These are phyloP conservation scores for Calonectria leucothoes DNA, from an alignment of 2,329 filamentous ascomycete species.

Conservation along the genomic window DNA sequence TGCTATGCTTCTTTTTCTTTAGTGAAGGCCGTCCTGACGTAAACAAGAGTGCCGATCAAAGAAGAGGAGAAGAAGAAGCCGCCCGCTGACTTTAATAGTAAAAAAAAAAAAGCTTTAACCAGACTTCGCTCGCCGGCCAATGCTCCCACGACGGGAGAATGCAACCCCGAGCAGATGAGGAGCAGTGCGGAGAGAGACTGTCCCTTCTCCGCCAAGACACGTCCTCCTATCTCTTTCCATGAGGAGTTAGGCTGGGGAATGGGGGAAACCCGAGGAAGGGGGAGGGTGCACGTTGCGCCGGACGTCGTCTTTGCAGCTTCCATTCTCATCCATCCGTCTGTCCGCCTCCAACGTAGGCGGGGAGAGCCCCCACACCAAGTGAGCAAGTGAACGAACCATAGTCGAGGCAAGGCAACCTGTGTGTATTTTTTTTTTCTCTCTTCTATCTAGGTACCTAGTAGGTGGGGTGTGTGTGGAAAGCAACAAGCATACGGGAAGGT, in stretches of 20 bases:
- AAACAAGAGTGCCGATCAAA: background rate
- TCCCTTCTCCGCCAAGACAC: constrained; percentile 27
- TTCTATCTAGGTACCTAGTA: background rate
- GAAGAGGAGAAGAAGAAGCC: constrained; percentile 7
- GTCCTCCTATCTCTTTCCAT: constrained; percentile 20
- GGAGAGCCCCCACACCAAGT: background rate
- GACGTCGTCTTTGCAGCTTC: background rate
- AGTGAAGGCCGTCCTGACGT: background rate
- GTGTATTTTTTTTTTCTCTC: background rate
- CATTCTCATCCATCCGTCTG: constrained; percentile 34
- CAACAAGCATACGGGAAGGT: background rate
- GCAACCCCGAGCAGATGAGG: constrained; percentile 28
- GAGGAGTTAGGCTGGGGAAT: background rate
- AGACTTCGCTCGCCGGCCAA: constrained; percentile 21
- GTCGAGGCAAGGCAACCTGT: background rate
- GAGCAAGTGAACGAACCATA: constrained; percentile 28
- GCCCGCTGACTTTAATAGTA: constrained; percentile 33
- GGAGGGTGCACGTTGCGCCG: background rate
- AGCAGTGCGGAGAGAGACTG: constrained; percentile 27
- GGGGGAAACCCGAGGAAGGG: background rate
- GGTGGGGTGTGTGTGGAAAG: background rate
- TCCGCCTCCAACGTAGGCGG: constrained; percentile 29
- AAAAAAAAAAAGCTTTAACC: constrained; percentile 27
- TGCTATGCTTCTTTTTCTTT: background rate
- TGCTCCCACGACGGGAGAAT: constrained; percentile 18